A percentile compares a stretch with the other conserved stretches of the same genome.
Evolutionary conservation across 768 basidiomycete species (phyloP).

Genomic region (Neoboletus brunneissimus): DNA sequence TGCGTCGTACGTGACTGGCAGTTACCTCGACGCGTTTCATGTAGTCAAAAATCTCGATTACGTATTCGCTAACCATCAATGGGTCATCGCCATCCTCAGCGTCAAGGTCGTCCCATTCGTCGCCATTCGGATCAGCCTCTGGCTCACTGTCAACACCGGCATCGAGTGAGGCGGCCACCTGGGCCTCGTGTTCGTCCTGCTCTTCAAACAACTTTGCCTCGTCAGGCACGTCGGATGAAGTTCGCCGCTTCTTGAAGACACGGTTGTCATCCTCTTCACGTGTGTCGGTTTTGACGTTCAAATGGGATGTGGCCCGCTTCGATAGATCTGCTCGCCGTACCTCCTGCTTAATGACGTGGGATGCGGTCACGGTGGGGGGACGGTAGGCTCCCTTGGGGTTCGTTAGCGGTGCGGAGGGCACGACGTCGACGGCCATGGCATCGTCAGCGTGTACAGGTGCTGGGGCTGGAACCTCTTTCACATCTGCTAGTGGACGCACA

Average conservation of each 20-base stretch:
- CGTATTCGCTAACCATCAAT: slow-evolving; percentile 96
- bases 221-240: slow-evolving; percentile 61
- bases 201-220: slow-evolving; percentile 45
- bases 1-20: not conserved
- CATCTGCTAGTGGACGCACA: slow-evolving; percentile 25
- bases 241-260: slow-evolving; percentile 71
- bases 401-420: slow-evolving; percentile 21
- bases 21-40: slow-evolving; percentile 81
- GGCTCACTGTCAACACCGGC: slow-evolving; percentile 42
- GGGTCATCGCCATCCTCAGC: slow-evolving; percentile 91
- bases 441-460: slow-evolving; percentile 41
- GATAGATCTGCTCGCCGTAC: slow-evolving; percentile 27
- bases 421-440: slow-evolving; percentile 51
- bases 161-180: slow-evolving; percentile 43
- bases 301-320: slow-evolving; percentile 34
- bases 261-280: slow-evolving; percentile 57
- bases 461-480: slow-evolving; percentile 27
- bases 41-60: slow-evolving; percentile 90
- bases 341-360: slow-evolving; percentile 29
- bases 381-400: slow-evolving; percentile 21
- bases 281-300: slow-evolving; percentile 32
- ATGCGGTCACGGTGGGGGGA: slow-evolving; percentile 24
- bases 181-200: slow-evolving; percentile 31
- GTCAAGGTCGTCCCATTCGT: slow-evolving; percentile 89
- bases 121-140: slow-evolving; percentile 64